Base-by-base conservation (phyloP, 1,284 basidiomycete species). In the Coniophora puteana region DNA sequence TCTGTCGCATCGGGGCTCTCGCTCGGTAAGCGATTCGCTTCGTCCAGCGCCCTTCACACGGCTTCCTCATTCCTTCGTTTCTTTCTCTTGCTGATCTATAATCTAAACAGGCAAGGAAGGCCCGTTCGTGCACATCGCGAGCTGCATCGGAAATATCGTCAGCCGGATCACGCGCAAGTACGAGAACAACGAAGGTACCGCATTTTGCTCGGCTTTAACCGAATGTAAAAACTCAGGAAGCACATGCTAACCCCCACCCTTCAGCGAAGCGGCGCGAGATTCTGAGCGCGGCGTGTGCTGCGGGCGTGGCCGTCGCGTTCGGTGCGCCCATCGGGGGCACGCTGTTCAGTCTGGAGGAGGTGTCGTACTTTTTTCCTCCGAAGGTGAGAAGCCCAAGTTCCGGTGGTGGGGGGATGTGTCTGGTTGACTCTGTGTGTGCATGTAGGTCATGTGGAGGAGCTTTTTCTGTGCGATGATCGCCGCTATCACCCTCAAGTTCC, bases 401-500 rank as follows among this genome's bases (percentile, higher is more conserved):
- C 45, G 67, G 42, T 42, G 50, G 44, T 3, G 14, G 44, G 29
- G 17, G 38, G 42, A 31, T 20, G 29, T 27, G 14, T 30, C 50
- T 41, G 32, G 24, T 29, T 37, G 16, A 10, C 17, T 38, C 44
- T 38, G 41, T 21, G 16, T 32, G 28, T 17, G 25, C 36, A 17
- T 32, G 7, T 30, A 74, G 70, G 77, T 87, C 45, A 87, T 94
- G 90, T 94, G 90, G 91, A 73, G 90, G 67, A 89, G 89, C 51
- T 96, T 96, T 68, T 95, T 93, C 69, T 95, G 92, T 56, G 93
- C 93, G 0, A 93, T 93, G 76, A 87, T 95, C 50, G 93, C 93
- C 1, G 91, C 91, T 3, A 81, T 93, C 47, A 92, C 90, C 1
- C 69, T 96, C 38, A 87, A 83, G 53, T 81, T 93, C 49, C 73